These are phyloP conservation scores for Trichoderma aggressivum DNA, from an alignment of 2,329 filamentous ascomycete genomes.

Conservation along the genomic window DNA sequence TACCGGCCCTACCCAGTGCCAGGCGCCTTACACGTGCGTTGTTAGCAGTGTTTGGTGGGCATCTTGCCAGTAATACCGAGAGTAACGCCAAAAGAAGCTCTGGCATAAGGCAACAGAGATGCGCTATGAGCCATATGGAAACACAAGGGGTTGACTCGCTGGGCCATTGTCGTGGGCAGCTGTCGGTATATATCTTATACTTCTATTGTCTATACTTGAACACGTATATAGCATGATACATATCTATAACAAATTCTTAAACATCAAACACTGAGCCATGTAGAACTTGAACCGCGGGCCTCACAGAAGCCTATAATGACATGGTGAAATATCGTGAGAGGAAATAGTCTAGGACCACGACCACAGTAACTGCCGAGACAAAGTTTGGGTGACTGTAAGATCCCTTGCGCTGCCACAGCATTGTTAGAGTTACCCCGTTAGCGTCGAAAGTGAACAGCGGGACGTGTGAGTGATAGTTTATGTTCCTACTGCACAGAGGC, in stretches of 20 bases:
- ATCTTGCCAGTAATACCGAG: not conserved
- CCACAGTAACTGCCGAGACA: too few species aligned
- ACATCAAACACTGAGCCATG: not conserved
- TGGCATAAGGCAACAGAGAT: not conserved
- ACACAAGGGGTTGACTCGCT: not conserved
- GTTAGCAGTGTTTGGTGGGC: not conserved
- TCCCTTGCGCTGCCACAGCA: too few species aligned
- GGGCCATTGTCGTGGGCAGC: not conserved
- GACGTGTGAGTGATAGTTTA: too few species aligned
- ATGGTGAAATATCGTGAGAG: not conserved
- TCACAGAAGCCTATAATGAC: not conserved
- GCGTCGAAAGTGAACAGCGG: too few species aligned
- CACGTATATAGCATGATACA: not conserved
- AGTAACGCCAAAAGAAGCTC: not conserved
- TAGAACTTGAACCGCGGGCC: not conserved
- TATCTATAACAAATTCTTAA: not conserved
- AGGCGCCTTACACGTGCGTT: conserved; percentile 20
- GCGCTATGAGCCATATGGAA: not conserved
- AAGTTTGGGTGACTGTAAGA: too few species aligned
- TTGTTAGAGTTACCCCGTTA: too few species aligned
- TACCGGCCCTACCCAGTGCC: conserved; percentile 24
- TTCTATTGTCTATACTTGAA: not conserved
- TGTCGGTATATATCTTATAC: not conserved
- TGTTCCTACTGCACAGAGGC: too few species aligned
- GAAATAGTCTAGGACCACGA: too few species aligned